Evolutionary conservation across 805 yeast genomes (phyloP), one percentile per base, ranked within the genome.

Genomic region (Kockiozyma suomiensis): DNA sequence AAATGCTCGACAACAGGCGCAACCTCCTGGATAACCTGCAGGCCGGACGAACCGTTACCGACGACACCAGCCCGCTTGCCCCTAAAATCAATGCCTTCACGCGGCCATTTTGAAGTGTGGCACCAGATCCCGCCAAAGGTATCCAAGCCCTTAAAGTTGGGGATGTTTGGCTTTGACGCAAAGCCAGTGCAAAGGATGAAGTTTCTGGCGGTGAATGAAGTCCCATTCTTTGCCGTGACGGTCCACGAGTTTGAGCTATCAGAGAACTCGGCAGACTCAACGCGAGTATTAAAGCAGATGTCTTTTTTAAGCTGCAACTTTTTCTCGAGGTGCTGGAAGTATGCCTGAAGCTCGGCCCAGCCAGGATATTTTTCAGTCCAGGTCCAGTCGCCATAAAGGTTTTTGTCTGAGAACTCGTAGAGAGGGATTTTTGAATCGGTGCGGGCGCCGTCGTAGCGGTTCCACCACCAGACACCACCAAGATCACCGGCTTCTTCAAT

Each of bases 1-100:
- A 69, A 49, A 32, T 37, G 21, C 21, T 52, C 54, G 30, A 58
- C 70, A 17, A 58, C 61, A 6, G 66, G 59, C 12, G 63, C 70
- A 13, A 51, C 54, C 35, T 64, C 69, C 57, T 69, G 71, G 26
- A 61, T 58, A 47, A 69, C 60, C 54, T 69, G 71, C 12, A 69
- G 69, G 12, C 74, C 74, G 6, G 72, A 58, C 8, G 74, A 64
- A 21, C 74, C 74, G 26, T 68, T 71, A 1, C 74, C 72, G 33
- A 69, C 59, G 1, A 69, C 61, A 19, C 64, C 71, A 28, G 59
- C 56, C 12, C 61, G 26, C 47, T 64, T 59, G 21, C 69, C 70
- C 21, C 47, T 50, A 30, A 69, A 21, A 38, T 68, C 69, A 23
- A 62, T 37, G 4, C 59, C 64, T 19, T 55, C 48, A 12, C 59